phyloP scores from a whole-genome alignment of 2,329 filamentous ascomycete genomes.

The Cladosporium sp. region DNA sequence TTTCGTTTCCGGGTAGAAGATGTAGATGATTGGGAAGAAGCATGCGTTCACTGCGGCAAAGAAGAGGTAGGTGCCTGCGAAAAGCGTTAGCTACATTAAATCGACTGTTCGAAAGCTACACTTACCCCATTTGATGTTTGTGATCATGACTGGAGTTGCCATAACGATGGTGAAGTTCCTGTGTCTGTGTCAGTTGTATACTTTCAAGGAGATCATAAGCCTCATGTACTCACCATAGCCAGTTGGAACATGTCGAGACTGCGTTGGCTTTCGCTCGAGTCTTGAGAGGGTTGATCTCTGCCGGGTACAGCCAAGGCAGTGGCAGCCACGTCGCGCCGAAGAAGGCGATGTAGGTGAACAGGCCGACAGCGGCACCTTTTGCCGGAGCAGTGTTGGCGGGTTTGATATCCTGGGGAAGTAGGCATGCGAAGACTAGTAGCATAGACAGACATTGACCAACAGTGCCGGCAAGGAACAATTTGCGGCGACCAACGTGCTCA shows the following conservation, averaged over 20 bases:
- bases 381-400: conserved; percentile 19
- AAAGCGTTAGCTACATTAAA: not conserved
- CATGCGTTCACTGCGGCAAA: conserved; percentile 17
- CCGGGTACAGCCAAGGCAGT: conserved; percentile 26
- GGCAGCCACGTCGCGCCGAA: conserved; percentile 30
- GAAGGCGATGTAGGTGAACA: conserved; percentile 33
- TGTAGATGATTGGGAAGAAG: conserved; percentile 18
- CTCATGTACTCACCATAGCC: conserved; percentile 23
- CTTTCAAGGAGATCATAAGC: not conserved
- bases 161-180: conserved; percentile 21
- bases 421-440: conserved; percentile 43
- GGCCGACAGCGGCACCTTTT: conserved; percentile 27
- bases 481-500: conserved; percentile 57
- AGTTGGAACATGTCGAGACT: conserved; percentile 14
- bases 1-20: conserved; percentile 22
- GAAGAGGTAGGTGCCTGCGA: conserved; percentile 17
- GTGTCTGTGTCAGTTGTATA: not conserved
- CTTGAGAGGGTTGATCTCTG: conserved; percentile 37
- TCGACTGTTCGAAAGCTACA: not conserved
- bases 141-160: conserved; percentile 17
- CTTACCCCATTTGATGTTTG: conserved; percentile 43
- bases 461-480: conserved; percentile 43
- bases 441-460: conserved; percentile 57
- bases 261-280: conserved; percentile 31
- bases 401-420: conserved; percentile 13